These are phyloP conservation scores for Amylostereum chailletii DNA, from an alignment of 1,284 basidiomycete genomes.

Conservation along the genomic window DNA sequence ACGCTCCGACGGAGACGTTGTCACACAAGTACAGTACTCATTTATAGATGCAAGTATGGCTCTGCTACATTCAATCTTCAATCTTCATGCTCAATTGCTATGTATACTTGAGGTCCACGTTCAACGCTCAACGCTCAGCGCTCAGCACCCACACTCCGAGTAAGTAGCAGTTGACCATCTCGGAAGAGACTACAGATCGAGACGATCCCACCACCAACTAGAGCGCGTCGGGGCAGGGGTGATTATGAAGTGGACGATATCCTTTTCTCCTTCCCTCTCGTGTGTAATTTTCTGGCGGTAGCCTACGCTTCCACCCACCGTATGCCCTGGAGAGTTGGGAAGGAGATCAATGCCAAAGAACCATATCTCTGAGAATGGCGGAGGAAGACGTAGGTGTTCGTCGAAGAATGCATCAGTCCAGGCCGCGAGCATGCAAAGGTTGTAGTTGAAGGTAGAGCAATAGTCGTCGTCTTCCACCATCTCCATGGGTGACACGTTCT, in stretches of 20 bases:
- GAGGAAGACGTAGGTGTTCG: slow-evolving; percentile 8
- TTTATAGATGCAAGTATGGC: too few relatives aligned
- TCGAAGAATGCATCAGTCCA: slow-evolving; percentile 13
- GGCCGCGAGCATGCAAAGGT: slow-evolving; percentile 5
- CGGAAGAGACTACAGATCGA: too few relatives aligned
- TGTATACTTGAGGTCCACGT: too few relatives aligned
- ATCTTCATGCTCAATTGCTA: too few relatives aligned
- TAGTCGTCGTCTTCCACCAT: neutral
- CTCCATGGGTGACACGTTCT: neutral
- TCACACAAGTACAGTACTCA: too few relatives aligned
- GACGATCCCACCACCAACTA: neutral
- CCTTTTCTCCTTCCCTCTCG: neutral
- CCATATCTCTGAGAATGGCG: slow-evolving; percentile 10
- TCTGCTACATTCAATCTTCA: too few relatives aligned
- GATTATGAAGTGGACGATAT: neutral
- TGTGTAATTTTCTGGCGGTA: neutral
- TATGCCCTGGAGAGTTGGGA: neutral
- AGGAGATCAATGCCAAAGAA: slow-evolving; percentile 4
- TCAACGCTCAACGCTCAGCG: too few relatives aligned
- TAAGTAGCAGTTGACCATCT: too few relatives aligned
- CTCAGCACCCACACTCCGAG: too few relatives aligned
- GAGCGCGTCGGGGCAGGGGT: neutral
- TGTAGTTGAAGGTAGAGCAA: neutral
- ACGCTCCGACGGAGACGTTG: too few relatives aligned
- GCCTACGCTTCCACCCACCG: slow-evolving; percentile 2